Base-by-base conservation (phyloP, 768 basidiomycete species). In the Tylopilus plumbeoviolaceoides region DNA sequence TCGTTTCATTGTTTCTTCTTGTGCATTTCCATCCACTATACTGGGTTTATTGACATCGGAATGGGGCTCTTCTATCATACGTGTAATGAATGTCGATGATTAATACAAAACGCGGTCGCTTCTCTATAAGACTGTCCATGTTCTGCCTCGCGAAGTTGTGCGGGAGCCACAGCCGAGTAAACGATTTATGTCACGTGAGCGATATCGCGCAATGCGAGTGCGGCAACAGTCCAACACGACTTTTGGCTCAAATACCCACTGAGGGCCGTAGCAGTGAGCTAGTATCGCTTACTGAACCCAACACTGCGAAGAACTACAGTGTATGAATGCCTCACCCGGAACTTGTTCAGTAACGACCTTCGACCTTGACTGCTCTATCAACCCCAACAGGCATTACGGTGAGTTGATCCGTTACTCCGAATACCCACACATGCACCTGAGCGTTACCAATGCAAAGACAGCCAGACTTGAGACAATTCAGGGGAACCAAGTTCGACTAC, bases 291-390 rank as follows among this genome's bases (percentile, higher is more conserved):
- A 33, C 39, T 28, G 35, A 27, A 21, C 43, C 35, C 47, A 41
- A 23, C 15, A 17, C 45, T 27, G 27, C 44, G 40, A 28, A 20
- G n/a, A 23, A 15, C 30, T 8, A 12, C 31, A 25, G 47, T 28
- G 40, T 27, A 50, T 57, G 54, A 27, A 49, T 47, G 15, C 12
- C 40, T 35, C 18, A n/a, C 7, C 28, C 10, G 14, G 7, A 48
- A 36, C 42, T 41, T 1, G 36, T 5, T 7, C 25, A 47, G 30
- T 27, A 49, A 41, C 52, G 7, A 54, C 38, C 23, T 47, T 61
- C 52, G 7, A 54, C 38, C 23, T 47, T 61, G 27, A 50, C 20
- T 31, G 0, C 27, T 20, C 40, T 28, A 63, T 23, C 23, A 23
- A 23, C 23, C 23, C 23, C 23, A 23, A 23, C 53, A 38, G 17